Conservation (phyloP, 2,329 filamentous ascomycete species). For the Fusarium sp. region DNA sequence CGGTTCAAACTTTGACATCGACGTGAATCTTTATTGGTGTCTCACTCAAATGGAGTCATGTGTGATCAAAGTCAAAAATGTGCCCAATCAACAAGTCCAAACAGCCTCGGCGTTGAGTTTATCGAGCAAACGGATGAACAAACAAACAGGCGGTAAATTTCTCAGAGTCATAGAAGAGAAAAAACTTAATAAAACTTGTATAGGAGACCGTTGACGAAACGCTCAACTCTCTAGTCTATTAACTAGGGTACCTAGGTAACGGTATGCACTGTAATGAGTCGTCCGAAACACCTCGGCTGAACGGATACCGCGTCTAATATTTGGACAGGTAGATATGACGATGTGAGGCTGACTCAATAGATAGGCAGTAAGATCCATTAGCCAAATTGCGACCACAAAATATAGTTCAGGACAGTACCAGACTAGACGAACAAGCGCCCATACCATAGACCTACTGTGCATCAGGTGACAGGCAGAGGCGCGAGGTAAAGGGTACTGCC, state of each 20-base stretch:
- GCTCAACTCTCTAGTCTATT: not conserved
- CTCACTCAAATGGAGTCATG: not conserved
- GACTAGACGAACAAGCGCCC: conserved; percentile 23
- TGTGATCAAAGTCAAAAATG: not conserved
- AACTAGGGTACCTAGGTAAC: not conserved
- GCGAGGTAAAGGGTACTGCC: conserved; percentile 6
- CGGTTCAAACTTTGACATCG: not conserved
- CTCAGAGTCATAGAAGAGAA: not conserved
- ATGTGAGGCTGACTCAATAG: conserved; percentile 35
- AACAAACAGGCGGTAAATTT: not conserved
- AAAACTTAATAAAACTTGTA: not conserved
- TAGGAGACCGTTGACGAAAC: not conserved
- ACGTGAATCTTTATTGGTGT: not conserved
- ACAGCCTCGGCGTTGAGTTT: not conserved
- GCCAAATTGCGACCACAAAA: conserved; percentile 15
- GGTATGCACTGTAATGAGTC: not conserved
- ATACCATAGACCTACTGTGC: not conserved
- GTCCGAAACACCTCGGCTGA: not conserved
- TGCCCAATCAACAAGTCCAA: not conserved
- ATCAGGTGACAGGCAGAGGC: conserved; percentile 19
- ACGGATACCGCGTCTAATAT: not conserved
- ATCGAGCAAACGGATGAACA: not conserved
- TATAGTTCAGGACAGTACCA: conserved; percentile 27
- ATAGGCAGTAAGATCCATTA: not conserved
- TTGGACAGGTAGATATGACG: conserved; percentile 1